Evolutionary conservation across 441 rosid species (phyloP).

Genomic region (Biscutella laevigata): DNA sequence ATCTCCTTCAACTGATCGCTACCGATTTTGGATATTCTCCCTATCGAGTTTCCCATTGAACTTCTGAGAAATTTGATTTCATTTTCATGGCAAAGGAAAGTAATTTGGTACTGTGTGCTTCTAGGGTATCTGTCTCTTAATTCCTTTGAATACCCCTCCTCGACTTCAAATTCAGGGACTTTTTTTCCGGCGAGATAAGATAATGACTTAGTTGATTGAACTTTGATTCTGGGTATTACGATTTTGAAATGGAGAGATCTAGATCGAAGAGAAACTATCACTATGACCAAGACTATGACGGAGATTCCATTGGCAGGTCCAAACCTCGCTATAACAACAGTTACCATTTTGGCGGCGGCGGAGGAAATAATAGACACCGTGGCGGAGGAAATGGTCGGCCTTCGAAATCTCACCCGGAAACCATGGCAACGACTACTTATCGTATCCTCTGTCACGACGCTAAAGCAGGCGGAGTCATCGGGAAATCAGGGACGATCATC

Average conservation of each 20-base stretch:
- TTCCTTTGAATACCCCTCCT: too few relatives aligned
- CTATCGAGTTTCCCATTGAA: too few relatives aligned
- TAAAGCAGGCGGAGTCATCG: conserved; percentile 89
- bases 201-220: too few relatives aligned
- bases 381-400: conserved; percentile 26
- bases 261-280: conserved; percentile 90
- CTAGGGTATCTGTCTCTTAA: too few relatives aligned
- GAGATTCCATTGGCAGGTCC: conserved; percentile 47
- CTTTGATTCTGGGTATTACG: too few relatives aligned
- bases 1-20: too few relatives aligned
- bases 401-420: conserved; percentile 34
- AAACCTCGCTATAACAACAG: conserved; percentile 68
- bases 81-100: too few relatives aligned
- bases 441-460: conserved; percentile 82
- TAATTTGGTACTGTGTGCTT: too few relatives aligned
- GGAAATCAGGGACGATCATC: conserved; percentile 81
- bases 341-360: conserved; percentile 31
- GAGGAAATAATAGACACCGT: conserved; percentile 22
- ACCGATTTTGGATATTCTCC: too few relatives aligned
- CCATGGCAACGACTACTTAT: conserved; percentile 71
- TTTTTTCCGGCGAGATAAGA: too few relatives aligned
- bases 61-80: too few relatives aligned
- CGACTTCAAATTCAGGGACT: too few relatives aligned
- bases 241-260: conserved; percentile 66
- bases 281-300: conserved; percentile 82